Evolutionary conservation across 257 asterid species (phyloP).

Genomic region (Lantana camara): DNA sequence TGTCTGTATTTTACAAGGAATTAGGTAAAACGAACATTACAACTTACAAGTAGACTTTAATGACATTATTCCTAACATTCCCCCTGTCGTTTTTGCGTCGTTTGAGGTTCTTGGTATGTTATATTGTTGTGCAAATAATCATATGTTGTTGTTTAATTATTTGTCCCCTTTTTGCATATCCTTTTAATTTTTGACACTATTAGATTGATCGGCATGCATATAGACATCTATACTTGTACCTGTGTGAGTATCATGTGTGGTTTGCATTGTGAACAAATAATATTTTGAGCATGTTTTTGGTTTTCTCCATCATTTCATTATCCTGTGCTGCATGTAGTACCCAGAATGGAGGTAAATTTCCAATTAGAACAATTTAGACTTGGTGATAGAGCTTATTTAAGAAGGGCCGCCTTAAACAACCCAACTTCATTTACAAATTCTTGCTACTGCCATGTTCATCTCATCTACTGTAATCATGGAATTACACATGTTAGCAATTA

Average conservation of each 20-base stretch:
- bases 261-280: neutral
- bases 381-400: constrained; percentile 1
- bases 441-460: constrained; percentile 28
- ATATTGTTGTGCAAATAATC: neutral
- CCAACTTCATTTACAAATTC: constrained; percentile 27
- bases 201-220: neutral
- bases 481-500: constrained; percentile 32
- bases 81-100: too few species aligned
- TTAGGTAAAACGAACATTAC: too few species aligned
- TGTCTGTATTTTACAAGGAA: too few species aligned
- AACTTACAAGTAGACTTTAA: too few species aligned
- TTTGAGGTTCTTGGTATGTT: neutral
- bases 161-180: neutral
- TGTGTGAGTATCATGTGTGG: neutral
- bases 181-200: neutral
- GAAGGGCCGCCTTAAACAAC: neutral
- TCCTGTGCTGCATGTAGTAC: neutral
- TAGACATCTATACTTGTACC: neutral
- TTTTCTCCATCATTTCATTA: neutral
- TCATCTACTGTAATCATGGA: constrained; percentile 15
- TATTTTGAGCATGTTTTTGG: neutral
- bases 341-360: neutral
- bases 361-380: neutral
- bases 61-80: too few species aligned
- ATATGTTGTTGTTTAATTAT: neutral